phyloP scores from a whole-genome alignment of 139 green algal species.

The Chlamydomonas asymmetrica region DNA sequence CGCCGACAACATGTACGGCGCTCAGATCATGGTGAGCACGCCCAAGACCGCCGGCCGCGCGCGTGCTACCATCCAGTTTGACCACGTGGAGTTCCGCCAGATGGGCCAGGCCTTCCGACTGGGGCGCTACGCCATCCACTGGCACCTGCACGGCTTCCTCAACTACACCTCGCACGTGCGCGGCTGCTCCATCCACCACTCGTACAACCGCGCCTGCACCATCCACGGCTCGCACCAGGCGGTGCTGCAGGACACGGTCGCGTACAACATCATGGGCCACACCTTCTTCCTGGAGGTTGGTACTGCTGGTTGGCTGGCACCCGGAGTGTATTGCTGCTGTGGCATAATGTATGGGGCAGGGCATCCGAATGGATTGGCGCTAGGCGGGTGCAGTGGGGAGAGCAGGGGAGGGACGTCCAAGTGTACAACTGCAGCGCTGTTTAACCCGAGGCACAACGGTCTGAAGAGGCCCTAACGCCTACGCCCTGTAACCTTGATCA shows the following conservation, averaged over 20 bases:
- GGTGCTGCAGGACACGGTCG: slow-evolving; percentile 54
- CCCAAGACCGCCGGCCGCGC: slow-evolving; percentile 11
- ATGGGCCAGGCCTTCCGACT: slow-evolving; percentile 55
- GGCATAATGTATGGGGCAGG: too few species aligned
- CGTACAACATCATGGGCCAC: slow-evolving; percentile 71
- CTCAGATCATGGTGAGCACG: slow-evolving; percentile 48
- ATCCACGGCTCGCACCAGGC: slow-evolving; percentile 59
- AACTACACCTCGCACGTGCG: slow-evolving; percentile 44
- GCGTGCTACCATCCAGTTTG: slow-evolving; percentile 11
- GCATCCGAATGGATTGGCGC: too few species aligned
- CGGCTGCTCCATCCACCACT: slow-evolving; percentile 58
- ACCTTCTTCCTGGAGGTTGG: slow-evolving; percentile 55
- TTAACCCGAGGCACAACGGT: too few species aligned
- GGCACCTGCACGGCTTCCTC: slow-evolving; percentile 67
- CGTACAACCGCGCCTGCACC: slow-evolving; percentile 67
- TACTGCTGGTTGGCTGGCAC: not conserved
- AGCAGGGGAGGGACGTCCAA: not conserved
- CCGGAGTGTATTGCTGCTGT: too few species aligned
- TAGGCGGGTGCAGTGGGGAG: not conserved
- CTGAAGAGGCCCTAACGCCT: too few species aligned
- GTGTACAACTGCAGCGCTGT: not conserved
- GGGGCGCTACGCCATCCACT: slow-evolving; percentile 75
- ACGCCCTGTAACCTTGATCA: too few species aligned
- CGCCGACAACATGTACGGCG: slow-evolving; percentile 42
- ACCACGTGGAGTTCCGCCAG: slow-evolving; percentile 47